Evolutionary conservation across 129 eudicot species (phyloP), one percentile per base, ranked within the genome.

Genomic region (Flaveria ramosissima): DNA sequence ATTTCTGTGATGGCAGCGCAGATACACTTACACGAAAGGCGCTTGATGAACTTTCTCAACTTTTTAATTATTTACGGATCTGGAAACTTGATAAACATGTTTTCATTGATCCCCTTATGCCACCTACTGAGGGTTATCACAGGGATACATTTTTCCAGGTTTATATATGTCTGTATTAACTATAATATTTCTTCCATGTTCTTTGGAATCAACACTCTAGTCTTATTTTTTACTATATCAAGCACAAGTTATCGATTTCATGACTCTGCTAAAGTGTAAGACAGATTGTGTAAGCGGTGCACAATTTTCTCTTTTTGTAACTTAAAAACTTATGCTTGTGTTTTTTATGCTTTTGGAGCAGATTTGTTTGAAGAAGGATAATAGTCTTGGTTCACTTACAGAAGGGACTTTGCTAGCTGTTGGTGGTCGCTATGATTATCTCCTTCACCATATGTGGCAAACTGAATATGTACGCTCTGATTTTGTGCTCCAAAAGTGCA

Each of bases 381-480:
- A 78, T 71, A 84, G 63, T 87, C 79, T 84, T 81, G 96, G 93
- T 45, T 69, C 95, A 32, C 84, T 81, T 14, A 79, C 70, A 64
- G 93, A 93, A 81, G 97, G 98, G 78, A 87, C 86, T 72, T 80
- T 93, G 84, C 98, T 93, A 68, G 97, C 97, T 51, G 87, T 93
- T 77, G 98, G 98, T 63, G 98, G 98, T 71, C 97, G 98, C 43
- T 93, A 93, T 86, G 97, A 93, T 77, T 80, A 85, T 78, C 84
- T 93, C 73, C 88, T 93, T 69, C 92, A 84, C 76, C 82, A 80
- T 19, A 55, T 81, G 75, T 83, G 92, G 83, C 84, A 72, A 83
- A 82, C 84, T 53, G 86, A 83, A 78, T 63, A 84, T 70, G 98
- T 91, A 87, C 36, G 97, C 70, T 76, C 61, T 48, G 11, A 27